Evolutionary conservation across 1,139 yeast species (phyloP), one percentile per base, ranked within the genome.

Genomic region (Debaryomycetaceae sp.): DNA sequence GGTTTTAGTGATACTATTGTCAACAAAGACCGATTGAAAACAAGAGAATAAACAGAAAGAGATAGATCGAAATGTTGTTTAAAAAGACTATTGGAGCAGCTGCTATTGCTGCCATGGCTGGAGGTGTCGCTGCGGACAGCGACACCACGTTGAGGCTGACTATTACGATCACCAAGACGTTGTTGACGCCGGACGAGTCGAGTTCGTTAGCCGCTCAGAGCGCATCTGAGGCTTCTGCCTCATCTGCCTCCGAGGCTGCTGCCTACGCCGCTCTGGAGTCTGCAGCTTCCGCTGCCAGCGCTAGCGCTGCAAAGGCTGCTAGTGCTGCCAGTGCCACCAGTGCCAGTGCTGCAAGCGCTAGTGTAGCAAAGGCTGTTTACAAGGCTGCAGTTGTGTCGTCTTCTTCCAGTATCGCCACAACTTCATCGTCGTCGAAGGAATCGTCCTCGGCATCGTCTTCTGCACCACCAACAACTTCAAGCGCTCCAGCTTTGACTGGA

Each of bases 141-240:
- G 70, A 71, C 37, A 73, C 78, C 42, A 75, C 80, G 35, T 53
- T 70, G 34, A 51, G 59, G 17, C 56, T 68, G 34, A 70, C 76
- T 33, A 52, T 71, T 43, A 70, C 75, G 37, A 51, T 69, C 50
- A 71, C 77, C 48, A 61, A 57, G 41, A 71, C 77, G 30, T 51
- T 70, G 46, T 67, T 66, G 57, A 63, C 73, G 38, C 75, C 75
- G 33, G 59, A 62, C 48, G 70, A 70, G 52, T 67, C 66, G 19
- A 50, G 62, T 37, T 59, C 69, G 36, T 35, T 64, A 9, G 44
- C 53, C 35, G 53, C 48, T 11, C 53, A 11, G 13, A 29, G 28
- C 13, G 31, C 26, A 2, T 22, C 36, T 44, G 34, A 52, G 45
- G 50, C 56, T 19, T 40, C 54, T 14, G 53, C 26, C 26, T 8